Conservation (phyloP, 1,284 basidiomycete species). For the Puccinia coronata region DNA sequence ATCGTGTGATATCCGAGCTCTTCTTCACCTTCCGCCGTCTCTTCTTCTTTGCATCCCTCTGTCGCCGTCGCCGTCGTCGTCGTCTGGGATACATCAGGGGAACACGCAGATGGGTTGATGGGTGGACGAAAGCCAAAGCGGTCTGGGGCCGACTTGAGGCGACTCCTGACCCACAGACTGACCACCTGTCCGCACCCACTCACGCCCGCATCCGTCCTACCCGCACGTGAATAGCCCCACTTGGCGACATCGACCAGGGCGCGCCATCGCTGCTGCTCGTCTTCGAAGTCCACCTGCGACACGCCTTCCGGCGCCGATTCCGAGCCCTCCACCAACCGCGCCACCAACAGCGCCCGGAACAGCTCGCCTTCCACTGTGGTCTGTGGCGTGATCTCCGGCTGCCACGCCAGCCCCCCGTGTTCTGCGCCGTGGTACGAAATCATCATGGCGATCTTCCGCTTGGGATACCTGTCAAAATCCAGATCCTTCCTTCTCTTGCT, state of each 20-base stretch:
- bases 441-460: constrained; percentile 85
- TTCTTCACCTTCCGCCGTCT: constrained; percentile 51
- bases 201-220: constrained; percentile 91
- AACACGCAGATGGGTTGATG: not conserved
- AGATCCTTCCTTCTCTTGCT: constrained; percentile 38
- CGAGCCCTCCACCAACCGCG: constrained; percentile 69
- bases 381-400: constrained; percentile 65
- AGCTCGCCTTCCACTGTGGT: constrained; percentile 85
- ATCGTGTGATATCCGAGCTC: constrained; percentile 78
- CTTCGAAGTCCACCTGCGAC: constrained; percentile 57
- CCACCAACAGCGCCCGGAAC: constrained; percentile 74
- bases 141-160: constrained; percentile 50
- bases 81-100: constrained; percentile 29
- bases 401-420: constrained; percentile 85
- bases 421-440: constrained; percentile 90
- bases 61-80: no score
- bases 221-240: constrained; percentile 86
- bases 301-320: not conserved
- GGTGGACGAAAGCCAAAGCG: constrained; percentile 18
- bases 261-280: constrained; percentile 53
- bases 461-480: constrained; percentile 58
- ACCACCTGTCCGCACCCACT: constrained; percentile 93
- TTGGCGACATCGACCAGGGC: constrained; percentile 69
- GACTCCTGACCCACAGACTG: constrained; percentile 81
- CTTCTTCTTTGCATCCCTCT: constrained; percentile 2